A percentile compares a stretch with the other conserved stretches of the same genome.
phyloP scores from a whole-genome alignment of 1,139 yeast genomes.

The Geotrichum candidum region DNA sequence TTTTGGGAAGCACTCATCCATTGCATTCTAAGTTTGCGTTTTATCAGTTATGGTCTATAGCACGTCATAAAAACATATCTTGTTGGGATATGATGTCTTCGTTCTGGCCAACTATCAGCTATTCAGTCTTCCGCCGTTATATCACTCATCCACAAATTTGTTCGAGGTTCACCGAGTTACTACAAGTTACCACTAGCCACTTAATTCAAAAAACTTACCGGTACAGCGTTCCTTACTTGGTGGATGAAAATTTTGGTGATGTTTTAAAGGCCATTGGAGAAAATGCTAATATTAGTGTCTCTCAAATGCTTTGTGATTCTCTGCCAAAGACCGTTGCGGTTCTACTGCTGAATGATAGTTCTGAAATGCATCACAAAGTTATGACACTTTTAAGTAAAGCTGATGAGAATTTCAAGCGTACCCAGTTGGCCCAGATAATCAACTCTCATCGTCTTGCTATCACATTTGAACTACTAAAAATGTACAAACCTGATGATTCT shows the following conservation, averaged over 20 bases:
- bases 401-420: slow-evolving; percentile 40
- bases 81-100: slow-evolving; percentile 65
- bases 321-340: slow-evolving; percentile 44
- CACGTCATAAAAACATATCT: slow-evolving; percentile 35
- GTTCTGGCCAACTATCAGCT: slow-evolving; percentile 68
- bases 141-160: slow-evolving; percentile 49
- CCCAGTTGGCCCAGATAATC: slow-evolving; percentile 33
- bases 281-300: slow-evolving; percentile 27
- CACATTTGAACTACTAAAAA: slow-evolving; percentile 16
- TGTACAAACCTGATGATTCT: slow-evolving; percentile 13
- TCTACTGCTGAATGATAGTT: slow-evolving; percentile 40
- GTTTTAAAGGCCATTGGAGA: slow-evolving; percentile 54
- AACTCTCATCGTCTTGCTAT: slow-evolving; percentile 14
- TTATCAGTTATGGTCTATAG: slow-evolving; percentile 48
- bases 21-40: slow-evolving; percentile 61
- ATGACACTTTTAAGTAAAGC: slow-evolving; percentile 51
- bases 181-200: slow-evolving; percentile 55
- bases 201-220: slow-evolving; percentile 65
- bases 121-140: slow-evolving; percentile 52
- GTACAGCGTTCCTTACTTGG: slow-evolving; percentile 70
- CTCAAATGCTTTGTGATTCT: slow-evolving; percentile 32
- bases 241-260: slow-evolving; percentile 59
- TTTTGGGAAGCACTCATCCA: slow-evolving; percentile 54
- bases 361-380: slow-evolving; percentile 44
- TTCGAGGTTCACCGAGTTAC: slow-evolving; percentile 53